Evolutionary conservation across 2,329 filamentous ascomycete genomes (phyloP).

Genomic region (Hymenoscyphus salicellus): DNA sequence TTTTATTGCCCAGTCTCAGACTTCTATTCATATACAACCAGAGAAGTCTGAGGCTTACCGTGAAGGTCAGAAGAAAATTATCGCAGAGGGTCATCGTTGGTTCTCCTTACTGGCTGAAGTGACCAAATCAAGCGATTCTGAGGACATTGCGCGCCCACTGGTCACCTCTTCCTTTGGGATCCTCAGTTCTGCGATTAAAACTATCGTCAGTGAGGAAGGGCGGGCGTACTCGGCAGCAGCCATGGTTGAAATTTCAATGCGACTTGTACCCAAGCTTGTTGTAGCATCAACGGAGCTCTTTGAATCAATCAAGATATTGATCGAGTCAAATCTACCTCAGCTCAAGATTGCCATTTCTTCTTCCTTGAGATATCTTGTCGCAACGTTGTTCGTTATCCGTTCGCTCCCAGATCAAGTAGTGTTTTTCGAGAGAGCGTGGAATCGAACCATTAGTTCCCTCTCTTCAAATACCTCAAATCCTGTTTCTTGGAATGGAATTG

Average conservation of each 20-base stretch:
- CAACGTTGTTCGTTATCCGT: conserved; percentile 59
- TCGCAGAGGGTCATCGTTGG: conserved; percentile 65
- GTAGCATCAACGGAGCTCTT: conserved; percentile 43
- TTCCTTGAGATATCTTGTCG: conserved; percentile 64
- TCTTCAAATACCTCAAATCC: conserved; percentile 36
- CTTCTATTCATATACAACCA: conserved; percentile 71
- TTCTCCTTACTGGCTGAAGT: conserved; percentile 45
- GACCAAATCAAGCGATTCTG: conserved; percentile 36
- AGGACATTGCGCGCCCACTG: conserved; percentile 15
- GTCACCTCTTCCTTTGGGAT: conserved; percentile 23
- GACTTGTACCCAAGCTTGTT: conserved; percentile 42
- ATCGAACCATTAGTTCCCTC: conserved; percentile 42
- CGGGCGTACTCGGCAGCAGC: conserved; percentile 65
- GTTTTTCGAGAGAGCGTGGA: conserved; percentile 27
- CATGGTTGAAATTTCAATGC: conserved; percentile 52
- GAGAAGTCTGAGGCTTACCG: conserved; percentile 50
- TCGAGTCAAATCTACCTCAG: conserved; percentile 53
- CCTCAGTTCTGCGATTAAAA: conserved; percentile 41
- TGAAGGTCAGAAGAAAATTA: conserved; percentile 42
- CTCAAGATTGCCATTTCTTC: conserved; percentile 62
- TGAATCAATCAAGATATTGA: conserved; percentile 47
- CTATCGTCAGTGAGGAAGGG: conserved; percentile 54
- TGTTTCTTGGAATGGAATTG: conserved; percentile 39
- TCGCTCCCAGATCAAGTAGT: conserved; percentile 40
- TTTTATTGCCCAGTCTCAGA: conserved; percentile 65